Evolutionary conservation across 1,284 basidiomycete species (phyloP), one percentile per base, ranked within the genome.

Genomic region (Cutaneotrichosporon sp.): DNA sequence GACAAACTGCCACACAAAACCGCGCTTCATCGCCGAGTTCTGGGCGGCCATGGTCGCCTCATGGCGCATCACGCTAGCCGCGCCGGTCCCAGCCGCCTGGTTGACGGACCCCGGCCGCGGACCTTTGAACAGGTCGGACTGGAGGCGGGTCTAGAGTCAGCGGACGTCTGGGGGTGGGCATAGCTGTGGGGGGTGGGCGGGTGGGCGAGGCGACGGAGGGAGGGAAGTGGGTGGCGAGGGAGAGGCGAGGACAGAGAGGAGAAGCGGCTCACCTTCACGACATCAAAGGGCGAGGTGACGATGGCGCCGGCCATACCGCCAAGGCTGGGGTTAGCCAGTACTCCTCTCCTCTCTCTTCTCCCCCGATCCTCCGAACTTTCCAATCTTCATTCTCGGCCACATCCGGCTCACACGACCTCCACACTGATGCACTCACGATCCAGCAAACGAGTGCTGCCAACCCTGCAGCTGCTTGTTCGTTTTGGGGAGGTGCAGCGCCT

Each of bases 301-400:
- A 97, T 91, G 11, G 94, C 94, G 49, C 95, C 97, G 73, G 92
- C 92, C 95, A 99, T 97, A 25, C 95, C 95, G 20, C 95, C 97
- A 11, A 95, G 82, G 31, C 95, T 95, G 68, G 20, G 47, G 42
- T 60, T 66, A 60, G 59, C 20, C 18, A 25, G n/a, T 38, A 49
- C 58, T n/a, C 1, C 7, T n/a, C 3, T 14, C 18, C 38, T n/a
- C 6, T 29, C 29, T 29, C 5, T 29, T 4, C 29, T 4, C 29
- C 29, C 9, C 29, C 29, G 9, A n/a, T 29, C 38, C 18, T n/a
- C 38, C 18, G 18, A 42, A 18, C 7, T 42, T 36, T 42, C 38
- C 38, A n/a, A 42, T 1, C 5, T 18, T 42, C 22, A n/a, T 9
- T 7, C 27, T 56, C 18, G 18, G 18, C 38, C 38, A 14, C 13